Conservation (phyloP, 805 yeast species). For the Hanseniaspora meyeri region DNA sequence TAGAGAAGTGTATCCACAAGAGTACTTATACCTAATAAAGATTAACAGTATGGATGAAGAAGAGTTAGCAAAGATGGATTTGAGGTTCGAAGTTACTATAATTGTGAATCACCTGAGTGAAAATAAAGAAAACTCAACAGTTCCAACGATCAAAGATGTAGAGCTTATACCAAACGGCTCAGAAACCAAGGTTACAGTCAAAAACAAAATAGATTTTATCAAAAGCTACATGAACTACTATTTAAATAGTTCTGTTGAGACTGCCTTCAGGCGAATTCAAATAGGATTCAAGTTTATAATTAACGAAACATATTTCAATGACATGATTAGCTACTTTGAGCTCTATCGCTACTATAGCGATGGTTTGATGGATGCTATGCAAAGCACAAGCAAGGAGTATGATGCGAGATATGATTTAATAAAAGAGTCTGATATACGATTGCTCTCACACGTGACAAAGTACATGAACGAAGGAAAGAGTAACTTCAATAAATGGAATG, state of each 20-base stretch:
- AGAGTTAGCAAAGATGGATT: conserved; percentile 38
- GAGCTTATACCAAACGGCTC: conserved; percentile 53
- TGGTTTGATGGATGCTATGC: conserved; percentile 32
- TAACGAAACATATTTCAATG: conserved; percentile 68
- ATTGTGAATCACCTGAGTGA: not conserved
- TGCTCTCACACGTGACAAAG: conserved; percentile 57
- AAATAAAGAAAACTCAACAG: conserved; percentile 6
- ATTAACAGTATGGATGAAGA: conserved; percentile 35
- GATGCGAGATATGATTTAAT: conserved; percentile 2
- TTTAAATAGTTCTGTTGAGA: conserved; percentile 41
- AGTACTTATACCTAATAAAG: conserved; percentile 40
- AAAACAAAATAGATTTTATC: conserved; percentile 50
- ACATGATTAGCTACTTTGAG: conserved; percentile 70
- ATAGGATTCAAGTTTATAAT: conserved; percentile 58
- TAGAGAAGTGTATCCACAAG: conserved; percentile 52
- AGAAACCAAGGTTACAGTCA: conserved; percentile 39
- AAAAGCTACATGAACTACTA: conserved; percentile 49
- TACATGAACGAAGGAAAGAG: conserved; percentile 38
- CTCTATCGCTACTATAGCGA: conserved; percentile 71
- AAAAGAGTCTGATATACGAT: conserved; percentile 42
- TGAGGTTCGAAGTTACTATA: conserved; percentile 42
- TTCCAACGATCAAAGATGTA: conserved; percentile 24
- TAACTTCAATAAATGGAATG: not conserved
- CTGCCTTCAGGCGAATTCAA: conserved; percentile 46
- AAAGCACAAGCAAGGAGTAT: not conserved